phyloP scores from a whole-genome alignment of 768 basidiomycete species.

The Boletus sp. region DNA sequence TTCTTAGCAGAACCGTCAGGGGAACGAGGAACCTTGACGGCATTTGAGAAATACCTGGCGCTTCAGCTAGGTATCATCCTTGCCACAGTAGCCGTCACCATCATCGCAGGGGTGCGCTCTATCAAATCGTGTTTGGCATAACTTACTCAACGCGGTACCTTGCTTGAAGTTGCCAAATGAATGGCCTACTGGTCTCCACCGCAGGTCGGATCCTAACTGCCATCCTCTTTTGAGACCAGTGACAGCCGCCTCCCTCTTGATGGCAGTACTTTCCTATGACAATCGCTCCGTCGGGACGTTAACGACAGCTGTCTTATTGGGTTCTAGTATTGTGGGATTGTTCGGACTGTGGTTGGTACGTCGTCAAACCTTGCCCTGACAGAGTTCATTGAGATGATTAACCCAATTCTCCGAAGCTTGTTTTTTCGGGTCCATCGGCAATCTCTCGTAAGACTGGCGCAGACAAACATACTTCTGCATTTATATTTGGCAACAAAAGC shows the following conservation, averaged over 20 bases:
- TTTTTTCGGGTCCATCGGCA: conserved; percentile 56
- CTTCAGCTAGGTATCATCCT: conserved; percentile 66
- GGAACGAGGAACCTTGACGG: conserved; percentile 48
- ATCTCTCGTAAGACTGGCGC: conserved; percentile 75
- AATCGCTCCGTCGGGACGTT: conserved; percentile 56
- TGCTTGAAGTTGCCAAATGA: conserved; percentile 43
- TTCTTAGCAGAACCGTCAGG: conserved; percentile 56
- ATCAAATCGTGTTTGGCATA: conserved; percentile 2
- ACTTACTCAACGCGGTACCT: conserved; percentile 1
- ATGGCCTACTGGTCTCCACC: conserved; percentile 32
- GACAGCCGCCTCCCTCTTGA: conserved; percentile 49
- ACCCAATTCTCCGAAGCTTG: conserved; percentile 40
- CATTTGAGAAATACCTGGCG: conserved; percentile 68
- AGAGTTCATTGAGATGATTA: conserved; percentile 16
- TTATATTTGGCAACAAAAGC: conserved; percentile 74
- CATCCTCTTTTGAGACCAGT: conserved; percentile 70
- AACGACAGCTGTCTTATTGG: conserved; percentile 48
- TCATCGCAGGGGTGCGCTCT: conserved; percentile 54
- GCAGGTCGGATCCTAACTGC: conserved; percentile 22
- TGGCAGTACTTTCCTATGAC: conserved; percentile 68
- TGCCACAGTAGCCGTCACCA: conserved; percentile 49
- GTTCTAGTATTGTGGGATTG: conserved; percentile 51
- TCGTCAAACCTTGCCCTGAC: conserved; percentile 18
- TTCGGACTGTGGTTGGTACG: conserved; percentile 75
- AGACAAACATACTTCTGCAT: conserved; percentile 77